Conservation (phyloP, 306 rosid species). For the Ormosia emarginata region DNA sequence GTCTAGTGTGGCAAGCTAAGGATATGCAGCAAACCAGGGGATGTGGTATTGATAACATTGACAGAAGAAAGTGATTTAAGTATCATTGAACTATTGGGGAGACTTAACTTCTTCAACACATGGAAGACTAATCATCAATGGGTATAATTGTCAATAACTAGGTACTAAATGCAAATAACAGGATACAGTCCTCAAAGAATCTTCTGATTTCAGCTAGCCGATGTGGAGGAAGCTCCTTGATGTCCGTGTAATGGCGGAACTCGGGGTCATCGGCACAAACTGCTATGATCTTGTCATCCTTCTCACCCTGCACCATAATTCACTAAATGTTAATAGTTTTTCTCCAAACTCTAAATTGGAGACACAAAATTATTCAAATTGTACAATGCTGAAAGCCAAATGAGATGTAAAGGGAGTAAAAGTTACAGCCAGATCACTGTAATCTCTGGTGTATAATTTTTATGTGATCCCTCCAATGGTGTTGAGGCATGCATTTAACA, state of each 20-base stretch:
- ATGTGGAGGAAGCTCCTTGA: constrained; percentile 92
- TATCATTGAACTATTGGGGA: neutral
- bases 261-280: constrained; percentile 98
- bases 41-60: neutral
- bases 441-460: neutral
- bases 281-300: constrained; percentile 98
- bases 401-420: neutral
- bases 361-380: neutral
- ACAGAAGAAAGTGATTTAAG: neutral
- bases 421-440: neutral
- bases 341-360: neutral
- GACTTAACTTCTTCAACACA: neutral
- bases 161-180: constrained; percentile 8
- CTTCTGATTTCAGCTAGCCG: constrained; percentile 94
- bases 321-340: neutral
- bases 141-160: neutral
- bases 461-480: neutral
- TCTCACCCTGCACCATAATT: constrained; percentile 72
- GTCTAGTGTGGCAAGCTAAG: constrained; percentile 64
- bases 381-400: neutral
- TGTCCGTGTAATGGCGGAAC: constrained; percentile 77
- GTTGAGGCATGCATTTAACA: neutral
- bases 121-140: neutral
- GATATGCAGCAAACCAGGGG: constrained; percentile 17
- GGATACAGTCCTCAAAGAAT: constrained; percentile 99